phyloP scores from a whole-genome alignment of 331 rosid species.

The Pyrus hybrid region DNA sequence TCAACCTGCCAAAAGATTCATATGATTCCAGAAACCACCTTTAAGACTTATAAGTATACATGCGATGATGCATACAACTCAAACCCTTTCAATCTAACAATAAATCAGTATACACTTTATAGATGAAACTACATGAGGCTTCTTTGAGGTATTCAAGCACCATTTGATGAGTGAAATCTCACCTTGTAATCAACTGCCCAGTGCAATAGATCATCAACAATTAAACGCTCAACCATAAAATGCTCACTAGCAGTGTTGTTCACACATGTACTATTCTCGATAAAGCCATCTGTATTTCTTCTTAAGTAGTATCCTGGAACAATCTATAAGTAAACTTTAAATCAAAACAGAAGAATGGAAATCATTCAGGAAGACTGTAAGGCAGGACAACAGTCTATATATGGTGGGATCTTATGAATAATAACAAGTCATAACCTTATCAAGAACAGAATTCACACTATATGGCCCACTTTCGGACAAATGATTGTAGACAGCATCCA shows the following conservation, averaged over 20 bases:
- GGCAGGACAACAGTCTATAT: slow-evolving; percentile 11
- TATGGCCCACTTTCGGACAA: slow-evolving; percentile 75
- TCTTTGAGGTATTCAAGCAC: background rate
- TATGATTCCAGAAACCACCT: background rate
- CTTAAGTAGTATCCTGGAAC: slow-evolving; percentile 98
- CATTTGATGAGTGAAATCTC: slow-evolving; percentile 14
- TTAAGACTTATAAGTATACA: background rate
- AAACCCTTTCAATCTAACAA: background rate
- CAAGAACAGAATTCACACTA: slow-evolving; percentile 78
- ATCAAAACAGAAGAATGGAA: slow-evolving; percentile 27
- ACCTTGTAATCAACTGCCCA: slow-evolving; percentile 95
- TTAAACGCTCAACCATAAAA: slow-evolving; percentile 88
- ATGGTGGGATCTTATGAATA: slow-evolving; percentile 7
- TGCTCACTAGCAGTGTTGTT: slow-evolving; percentile 97
- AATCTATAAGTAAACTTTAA: slow-evolving; percentile 44
- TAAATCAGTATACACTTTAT: background rate
- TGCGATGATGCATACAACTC: background rate
- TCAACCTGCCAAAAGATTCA: slow-evolving; percentile 57
- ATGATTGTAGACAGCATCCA: slow-evolving; percentile 95
- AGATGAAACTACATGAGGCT: background rate
- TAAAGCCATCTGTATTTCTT: slow-evolving; percentile 70
- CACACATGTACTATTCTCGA: slow-evolving; percentile 87
- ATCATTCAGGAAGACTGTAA: slow-evolving; percentile 11
- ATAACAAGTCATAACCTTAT: slow-evolving; percentile 45
- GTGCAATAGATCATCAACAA: slow-evolving; percentile 82